Base-by-base conservation (phyloP, 305 asterid species). In the Fraxinus sp. region DNA sequence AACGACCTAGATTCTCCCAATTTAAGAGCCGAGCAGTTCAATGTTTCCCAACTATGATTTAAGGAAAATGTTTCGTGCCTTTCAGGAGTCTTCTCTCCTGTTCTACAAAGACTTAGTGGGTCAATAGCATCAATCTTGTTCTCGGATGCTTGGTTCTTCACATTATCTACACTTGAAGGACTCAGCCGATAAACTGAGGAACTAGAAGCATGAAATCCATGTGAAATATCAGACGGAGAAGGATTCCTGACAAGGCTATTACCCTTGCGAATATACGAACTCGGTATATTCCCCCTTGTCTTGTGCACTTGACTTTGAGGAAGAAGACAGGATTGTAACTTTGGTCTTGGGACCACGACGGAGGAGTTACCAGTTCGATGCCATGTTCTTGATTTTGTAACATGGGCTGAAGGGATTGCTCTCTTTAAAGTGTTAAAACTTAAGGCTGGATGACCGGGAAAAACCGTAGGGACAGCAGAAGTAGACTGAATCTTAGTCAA, bases 361-460 rank as follows among this genome's bases (percentile, higher is more conserved):
- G 88, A 80, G 16, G 88, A 30, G 83, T 79, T 85, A 76, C 80
- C 90, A 81, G 89, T 82, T 76, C 98, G 93, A 89, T 78, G 88
- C 99, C 99, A 95, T 4, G 98, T 96, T 87, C 94, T 91, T 86
- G 98, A 88, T 78, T 88, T 91, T 79, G 90, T 70, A 86, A 83
- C 87, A 86, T 85, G 91, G 86, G 81, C 81, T 20, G 89, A 79
- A 55, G 84, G 82, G 66, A 84, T 81, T 78, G 73, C 80, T 44
- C 88, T 90, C 86, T 83, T 84, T 44, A 88, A 77, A 81, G 84
- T 83, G 84, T 84, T 81, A 81, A 70, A 70, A 76, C 80, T 87
- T 72, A 36, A 18, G 71, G 93, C 85, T 39, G 84, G 84, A 49
- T 74, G 81, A 77, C 87, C 79, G 62, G 94, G 81, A 85, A 86